Percentiles rank a stretch among this genome's conserved stretches.
Evolutionary conservation across 305 asterid genomes (phyloP).

Genomic region (Solanum chacoense): DNA sequence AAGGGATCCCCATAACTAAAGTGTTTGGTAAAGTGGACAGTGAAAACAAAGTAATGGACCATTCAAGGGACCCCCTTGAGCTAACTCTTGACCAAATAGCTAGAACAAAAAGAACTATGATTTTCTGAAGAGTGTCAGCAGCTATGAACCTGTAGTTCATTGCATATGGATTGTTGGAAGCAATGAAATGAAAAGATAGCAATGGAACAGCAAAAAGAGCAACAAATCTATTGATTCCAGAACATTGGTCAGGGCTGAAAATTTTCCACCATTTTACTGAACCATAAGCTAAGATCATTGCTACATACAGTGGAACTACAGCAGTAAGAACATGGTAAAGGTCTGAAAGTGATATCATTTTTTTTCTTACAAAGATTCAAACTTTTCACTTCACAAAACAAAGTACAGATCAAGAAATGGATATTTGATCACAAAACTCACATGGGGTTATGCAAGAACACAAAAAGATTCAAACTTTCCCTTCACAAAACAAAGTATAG

Average conservation of each 20-base stretch:
- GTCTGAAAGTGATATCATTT: slow-evolving; percentile 29
- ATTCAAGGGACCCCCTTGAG: slow-evolving; percentile 34
- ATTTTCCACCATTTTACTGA: slow-evolving; percentile 48
- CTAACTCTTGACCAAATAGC: slow-evolving; percentile 31
- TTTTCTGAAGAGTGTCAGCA: slow-evolving; percentile 36
- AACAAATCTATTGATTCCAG: slow-evolving; percentile 43
- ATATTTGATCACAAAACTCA: neutral
- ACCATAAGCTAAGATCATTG: slow-evolving; percentile 42
- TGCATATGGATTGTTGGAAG: slow-evolving; percentile 36
- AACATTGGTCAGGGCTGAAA: slow-evolving; percentile 35
- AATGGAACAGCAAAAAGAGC: slow-evolving; percentile 46
- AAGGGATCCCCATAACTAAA: slow-evolving; percentile 41
- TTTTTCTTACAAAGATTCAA: neutral
- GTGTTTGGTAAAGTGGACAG: slow-evolving; percentile 38
- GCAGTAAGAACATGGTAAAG: slow-evolving; percentile 46
- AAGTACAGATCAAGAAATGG: neutral
- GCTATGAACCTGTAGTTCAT: slow-evolving; percentile 44
- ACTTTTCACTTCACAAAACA: neutral
- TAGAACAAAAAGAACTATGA: slow-evolving; percentile 24
- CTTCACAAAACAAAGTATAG: neutral
- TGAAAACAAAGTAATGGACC: slow-evolving; percentile 41
- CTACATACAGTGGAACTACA: slow-evolving; percentile 39
- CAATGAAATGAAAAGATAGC: slow-evolving; percentile 37
- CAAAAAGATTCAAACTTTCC: neutral
- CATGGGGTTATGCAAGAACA: neutral